Evolutionary conservation across 768 basidiomycete genomes (phyloP), one percentile per base, ranked within the genome.

Genomic region (Gloeopeniophorella convolvens): DNA sequence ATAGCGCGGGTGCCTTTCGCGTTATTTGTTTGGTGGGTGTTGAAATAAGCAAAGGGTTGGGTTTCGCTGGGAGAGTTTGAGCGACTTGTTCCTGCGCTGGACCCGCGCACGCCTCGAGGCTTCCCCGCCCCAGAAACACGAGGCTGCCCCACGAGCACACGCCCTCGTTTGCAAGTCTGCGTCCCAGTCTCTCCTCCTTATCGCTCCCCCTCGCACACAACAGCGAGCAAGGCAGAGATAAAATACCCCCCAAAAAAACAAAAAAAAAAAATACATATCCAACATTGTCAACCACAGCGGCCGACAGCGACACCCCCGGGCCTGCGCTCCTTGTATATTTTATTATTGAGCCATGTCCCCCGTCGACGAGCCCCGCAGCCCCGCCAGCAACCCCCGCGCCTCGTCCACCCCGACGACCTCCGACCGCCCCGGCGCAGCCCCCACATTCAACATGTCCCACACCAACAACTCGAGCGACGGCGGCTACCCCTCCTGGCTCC

Each of bases 401-500:
- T 33, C 16, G 16, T n/a, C 33, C 20, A 46, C 32, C n/a, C 43
- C 10, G 27, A 34, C 43, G 21, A 39, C 20, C 28, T 41, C 42
- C 8, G 15, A 35, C 26, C 26, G 21, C 11, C 13, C 36, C 31
- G 13, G 26, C 26, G 5, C 15, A 12, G n/a, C 18, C 45, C 18
- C 26, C 35, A 15, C 45, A 21, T 10, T 30, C 45, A 18, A 21
- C 23, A 5, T 16, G 13, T 48, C 47, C 33, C 46, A 45, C 18
- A 23, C 32, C 32, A 8, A 27, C 50, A 16, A 45, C 7, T 56
- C 54, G 6, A 54, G 43, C 15, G 85, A 86, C 57, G 82, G n/a
- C n/a, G n/a, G 82, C 12, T 91, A 91, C 63, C 89, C 89, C 3
- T 82, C 85, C 20, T 91, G 89, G 89, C 80, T 91, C 1, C 89